phyloP scores from a whole-genome alignment of 176 grass and related monocot species.

The Metroxylon sagu region DNA sequence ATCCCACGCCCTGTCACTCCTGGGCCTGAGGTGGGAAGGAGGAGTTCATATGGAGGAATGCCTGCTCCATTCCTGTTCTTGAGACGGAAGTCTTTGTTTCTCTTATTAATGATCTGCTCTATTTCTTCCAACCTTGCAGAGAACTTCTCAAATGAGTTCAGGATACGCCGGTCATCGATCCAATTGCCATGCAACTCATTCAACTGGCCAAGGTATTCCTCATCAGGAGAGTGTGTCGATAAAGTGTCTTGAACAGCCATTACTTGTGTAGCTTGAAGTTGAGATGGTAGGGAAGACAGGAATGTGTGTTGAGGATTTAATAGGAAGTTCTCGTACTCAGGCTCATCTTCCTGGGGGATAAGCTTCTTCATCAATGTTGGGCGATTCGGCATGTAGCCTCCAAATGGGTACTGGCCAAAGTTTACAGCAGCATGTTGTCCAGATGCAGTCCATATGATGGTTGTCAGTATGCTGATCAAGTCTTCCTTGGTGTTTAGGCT shows the following conservation, averaged over 20 bases:
- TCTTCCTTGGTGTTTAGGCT: slow-evolving; percentile 24
- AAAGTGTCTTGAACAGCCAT: slow-evolving; percentile 33
- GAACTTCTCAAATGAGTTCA: slow-evolving; percentile 33
- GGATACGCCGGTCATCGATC: slow-evolving; percentile 12
- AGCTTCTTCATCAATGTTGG: slow-evolving; percentile 44
- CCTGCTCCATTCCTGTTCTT: slow-evolving; percentile 48
- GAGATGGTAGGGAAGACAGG: slow-evolving; percentile 36
- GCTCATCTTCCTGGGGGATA: slow-evolving; percentile 30
- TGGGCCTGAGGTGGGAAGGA: slow-evolving; percentile 28
- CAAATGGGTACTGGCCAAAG: slow-evolving; percentile 61
- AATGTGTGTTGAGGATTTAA: slow-evolving; percentile 23
- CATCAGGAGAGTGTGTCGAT: slow-evolving; percentile 44
- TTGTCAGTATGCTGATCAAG: slow-evolving; percentile 30
- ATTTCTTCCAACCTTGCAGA: slow-evolving; percentile 28
- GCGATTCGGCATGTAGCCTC: slow-evolving; percentile 62
- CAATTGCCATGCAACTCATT: slow-evolving; percentile 17
- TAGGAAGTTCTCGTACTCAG: slow-evolving; percentile 7
- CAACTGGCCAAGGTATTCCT: slow-evolving; percentile 51
- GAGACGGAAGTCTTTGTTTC: slow-evolving; percentile 14
- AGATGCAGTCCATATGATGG: slow-evolving; percentile 59
- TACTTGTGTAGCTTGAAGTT: slow-evolving; percentile 19
- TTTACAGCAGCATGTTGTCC: slow-evolving; percentile 64
- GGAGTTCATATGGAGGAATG: slow-evolving; percentile 43
- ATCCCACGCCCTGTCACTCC: slow-evolving; percentile 47
- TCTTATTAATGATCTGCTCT: slow-evolving; percentile 25